Percentiles rank a stretch among this genome's conserved stretches.
These are phyloP conservation scores for Lasiosphaeriaceae sp. DNA, from an alignment of 495 filamentous ascomycete species.

Conservation along the genomic window DNA sequence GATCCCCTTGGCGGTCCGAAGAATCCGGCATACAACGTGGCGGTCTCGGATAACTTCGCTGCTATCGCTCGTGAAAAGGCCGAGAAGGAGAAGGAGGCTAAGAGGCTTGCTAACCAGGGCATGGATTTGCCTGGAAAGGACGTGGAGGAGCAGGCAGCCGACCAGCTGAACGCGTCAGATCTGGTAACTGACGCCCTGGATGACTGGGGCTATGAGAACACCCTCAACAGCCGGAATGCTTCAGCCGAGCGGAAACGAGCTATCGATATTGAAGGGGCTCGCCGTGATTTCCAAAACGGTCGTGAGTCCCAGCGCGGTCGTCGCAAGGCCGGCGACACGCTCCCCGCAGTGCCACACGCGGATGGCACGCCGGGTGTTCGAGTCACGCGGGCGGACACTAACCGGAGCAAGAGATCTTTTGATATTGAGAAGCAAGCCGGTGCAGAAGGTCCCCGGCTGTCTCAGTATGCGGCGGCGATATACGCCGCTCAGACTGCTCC, in stretches of 20 bases:
- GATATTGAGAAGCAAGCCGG: conserved; percentile 29
- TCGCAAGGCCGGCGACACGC: conserved; percentile 40
- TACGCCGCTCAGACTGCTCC: conserved; percentile 17
- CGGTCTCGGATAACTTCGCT: conserved; percentile 62
- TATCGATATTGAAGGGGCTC: conserved; percentile 19
- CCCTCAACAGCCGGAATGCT: conserved; percentile 24
- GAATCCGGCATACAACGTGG: conserved; percentile 73
- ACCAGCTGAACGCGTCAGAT: conserved; percentile 34
- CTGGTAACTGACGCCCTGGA: conserved; percentile 34
- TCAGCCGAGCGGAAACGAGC: conserved; percentile 28
- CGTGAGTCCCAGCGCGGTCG: conserved; percentile 43
- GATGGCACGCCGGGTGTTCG: conserved; percentile 27
- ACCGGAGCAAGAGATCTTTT: conserved; percentile 17
- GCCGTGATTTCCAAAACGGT: conserved; percentile 22
- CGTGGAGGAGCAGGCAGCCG: conserved; percentile 33
- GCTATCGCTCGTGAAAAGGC: conserved; percentile 56
- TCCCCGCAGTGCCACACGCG: conserved; percentile 22
- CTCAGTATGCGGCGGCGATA: conserved; percentile 20
- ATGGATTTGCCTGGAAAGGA: conserved; percentile 14
- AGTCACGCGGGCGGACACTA: conserved; percentile 25
- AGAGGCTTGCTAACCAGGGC: conserved; percentile 50
- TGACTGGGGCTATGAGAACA: conserved; percentile 41
- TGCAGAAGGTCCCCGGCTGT: conserved; percentile 13
- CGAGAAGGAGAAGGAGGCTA: conserved; percentile 56
- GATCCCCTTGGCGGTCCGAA: conserved; percentile 62